A percentile compares a stretch with the other conserved stretches of the same genome.
Evolutionary conservation across 768 basidiomycete genomes (phyloP).

Genomic region (Termitomyces sp.): DNA sequence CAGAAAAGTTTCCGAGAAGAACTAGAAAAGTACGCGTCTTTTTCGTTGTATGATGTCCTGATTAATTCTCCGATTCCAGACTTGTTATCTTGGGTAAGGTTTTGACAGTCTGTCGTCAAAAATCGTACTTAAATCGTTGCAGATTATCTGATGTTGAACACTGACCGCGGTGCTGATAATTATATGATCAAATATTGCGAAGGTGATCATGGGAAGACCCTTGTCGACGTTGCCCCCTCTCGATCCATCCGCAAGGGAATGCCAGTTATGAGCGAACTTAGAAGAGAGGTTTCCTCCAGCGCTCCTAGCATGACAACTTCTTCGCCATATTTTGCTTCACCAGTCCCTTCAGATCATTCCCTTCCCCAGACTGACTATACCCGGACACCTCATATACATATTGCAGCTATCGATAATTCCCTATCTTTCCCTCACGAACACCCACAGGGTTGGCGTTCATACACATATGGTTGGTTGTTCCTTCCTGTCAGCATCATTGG

Average conservation of each 20-base stretch:
- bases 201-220: slow-evolving; percentile 70
- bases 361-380: slow-evolving; percentile 44
- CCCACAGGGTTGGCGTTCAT: slow-evolving; percentile 73
- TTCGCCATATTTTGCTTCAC: slow-evolving; percentile 34
- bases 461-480: slow-evolving; percentile 87
- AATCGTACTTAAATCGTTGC: background rate
- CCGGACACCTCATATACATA: slow-evolving; percentile 77
- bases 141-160: slow-evolving; percentile 94
- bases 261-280: slow-evolving; percentile 72
- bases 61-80: slow-evolving; percentile 33
- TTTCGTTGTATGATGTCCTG: background rate
- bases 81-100: slow-evolving; percentile 76
- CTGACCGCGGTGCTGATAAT: slow-evolving; percentile 84
- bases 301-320: slow-evolving; percentile 32
- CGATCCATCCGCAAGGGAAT: slow-evolving; percentile 62
- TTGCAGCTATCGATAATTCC: slow-evolving; percentile 92
- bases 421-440: slow-evolving; percentile 91
- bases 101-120: background rate
- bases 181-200: slow-evolving; percentile 94
- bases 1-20: slow-evolving; percentile 86
- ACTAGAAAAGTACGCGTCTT: slow-evolving; percentile 70
- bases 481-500: slow-evolving; percentile 84
- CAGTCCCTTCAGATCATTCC: slow-evolving; percentile 32
- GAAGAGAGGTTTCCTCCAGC: slow-evolving; percentile 37
- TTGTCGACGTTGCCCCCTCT: slow-evolving; percentile 77